These are phyloP conservation scores for Aspergillus neotritici DNA, from an alignment of 2,329 filamentous ascomycete species.

Conservation along the genomic window DNA sequence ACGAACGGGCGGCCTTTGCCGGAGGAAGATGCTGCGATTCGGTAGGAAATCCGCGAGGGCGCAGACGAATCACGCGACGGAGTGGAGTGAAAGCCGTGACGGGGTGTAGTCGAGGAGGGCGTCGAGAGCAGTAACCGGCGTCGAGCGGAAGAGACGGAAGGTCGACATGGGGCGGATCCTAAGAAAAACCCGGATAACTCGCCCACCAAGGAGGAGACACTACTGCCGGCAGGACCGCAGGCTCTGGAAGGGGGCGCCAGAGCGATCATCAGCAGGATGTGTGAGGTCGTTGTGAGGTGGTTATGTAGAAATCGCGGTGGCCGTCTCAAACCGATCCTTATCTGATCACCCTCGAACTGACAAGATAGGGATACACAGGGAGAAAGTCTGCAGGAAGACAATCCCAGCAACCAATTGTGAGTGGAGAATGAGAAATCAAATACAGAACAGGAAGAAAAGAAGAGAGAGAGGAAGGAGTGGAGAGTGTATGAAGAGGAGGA, in stretches of 20 bases:
- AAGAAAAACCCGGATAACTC: constrained; percentile 16
- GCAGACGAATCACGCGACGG: constrained; percentile 21
- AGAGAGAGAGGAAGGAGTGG: neutral
- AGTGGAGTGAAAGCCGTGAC: constrained; percentile 27
- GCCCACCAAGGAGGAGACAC: constrained; percentile 24
- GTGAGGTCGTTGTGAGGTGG: constrained; percentile 16
- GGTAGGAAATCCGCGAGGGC: constrained; percentile 54
- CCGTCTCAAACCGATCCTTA: no score
- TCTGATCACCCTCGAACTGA: no score
- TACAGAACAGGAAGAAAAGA: neutral
- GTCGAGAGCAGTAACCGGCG: constrained; percentile 3
- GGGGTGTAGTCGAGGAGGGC: constrained; percentile 2
- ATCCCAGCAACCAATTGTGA: no score
- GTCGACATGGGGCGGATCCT: constrained; percentile 6
- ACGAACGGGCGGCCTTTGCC: constrained; percentile 66
- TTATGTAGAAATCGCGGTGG: constrained; percentile 6
- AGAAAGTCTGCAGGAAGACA: neutral
- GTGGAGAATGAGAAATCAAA: neutral
- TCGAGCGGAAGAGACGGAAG: constrained; percentile 7
- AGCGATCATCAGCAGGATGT: constrained; percentile 27
- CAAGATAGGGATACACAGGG: neutral
- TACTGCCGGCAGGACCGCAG: constrained; percentile 31
- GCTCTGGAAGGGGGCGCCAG: constrained; percentile 26
- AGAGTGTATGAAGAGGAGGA: neutral
- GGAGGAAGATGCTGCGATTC: constrained; percentile 68